Base-by-base conservation (phyloP, 23 red algal species). In the Chondrus crispus region DNA sequence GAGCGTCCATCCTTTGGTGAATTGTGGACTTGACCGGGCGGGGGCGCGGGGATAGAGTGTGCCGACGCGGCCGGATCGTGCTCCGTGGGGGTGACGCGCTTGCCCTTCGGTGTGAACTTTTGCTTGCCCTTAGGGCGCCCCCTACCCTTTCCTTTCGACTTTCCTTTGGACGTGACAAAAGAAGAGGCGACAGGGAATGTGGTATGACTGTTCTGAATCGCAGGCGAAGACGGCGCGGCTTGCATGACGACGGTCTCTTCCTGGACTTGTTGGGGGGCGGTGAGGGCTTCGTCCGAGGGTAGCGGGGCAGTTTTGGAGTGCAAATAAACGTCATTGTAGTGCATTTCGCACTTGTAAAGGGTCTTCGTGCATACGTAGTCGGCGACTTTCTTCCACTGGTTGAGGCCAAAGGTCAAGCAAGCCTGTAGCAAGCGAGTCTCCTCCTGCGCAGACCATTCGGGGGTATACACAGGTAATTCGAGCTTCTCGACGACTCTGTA, bases 391-490 rank as follows among this genome's bases (percentile, higher is more conserved):
- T 83, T 85, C 93, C 94, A 99, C 24, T 96, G 90, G 29, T 90
- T 50, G 28, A 77, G 85, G 11, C 97, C 97, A 63, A 95, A 94
- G 3, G 62, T 51, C n/a, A 40, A 35, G 19, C 96, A 66, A 20
- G 87, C 90, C 12, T 94, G 78, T 7, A 99, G 69, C 32, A 99
- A 70, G 10, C 93, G 91, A 12, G 53, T 47, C 91, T 99, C 97
- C 66, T 99, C 94, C 14, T 87, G 70, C 4, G 87, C 92, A 5
- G 79, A 79, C 97, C 97, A 99, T 45, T 90, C 96, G 11, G 66
- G 42, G 12, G 68, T 66, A 49, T 89, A 96, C 19, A 95, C 70
- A 36, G 60, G 71, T 20, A 83, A 54, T 14, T 47, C 19, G 84
- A 70, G 35, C 5, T 80, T 64, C 18, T 68, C 54, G 22, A 96